Conservation (phyloP, 1,284 basidiomycete genomes). For the Trametes sp. region DNA sequence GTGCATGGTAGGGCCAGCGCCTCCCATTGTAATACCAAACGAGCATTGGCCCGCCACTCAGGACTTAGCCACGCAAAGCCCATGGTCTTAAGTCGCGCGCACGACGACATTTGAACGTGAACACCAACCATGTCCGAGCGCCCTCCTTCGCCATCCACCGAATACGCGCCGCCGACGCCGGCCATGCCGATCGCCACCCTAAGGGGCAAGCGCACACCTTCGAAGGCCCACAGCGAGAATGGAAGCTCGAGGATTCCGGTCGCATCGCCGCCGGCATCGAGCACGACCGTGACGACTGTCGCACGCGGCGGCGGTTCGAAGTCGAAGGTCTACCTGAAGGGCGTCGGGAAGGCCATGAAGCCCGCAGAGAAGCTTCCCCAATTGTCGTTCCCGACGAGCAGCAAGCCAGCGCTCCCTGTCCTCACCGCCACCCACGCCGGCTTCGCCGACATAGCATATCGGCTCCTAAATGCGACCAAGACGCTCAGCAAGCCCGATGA, state of each 20-base stretch:
- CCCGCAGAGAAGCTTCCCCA: slow-evolving; percentile 15
- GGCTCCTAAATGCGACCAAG: slow-evolving; percentile 10
- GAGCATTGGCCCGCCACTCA: slow-evolving; percentile 3
- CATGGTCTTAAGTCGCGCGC: slow-evolving; percentile 9
- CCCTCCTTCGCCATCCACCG: slow-evolving; percentile 7
- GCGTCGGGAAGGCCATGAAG: slow-evolving; percentile 6
- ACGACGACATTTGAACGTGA: slow-evolving; percentile 7
- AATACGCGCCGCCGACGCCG: slow-evolving; percentile 16
- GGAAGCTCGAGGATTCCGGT: slow-evolving; percentile 17
- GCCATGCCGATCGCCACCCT: slow-evolving; percentile 19
- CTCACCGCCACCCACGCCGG: slow-evolving; percentile 22
- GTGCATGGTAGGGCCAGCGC: background rate
- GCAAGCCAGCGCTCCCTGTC: slow-evolving; percentile 24
- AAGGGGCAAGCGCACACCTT: slow-evolving; percentile 18
- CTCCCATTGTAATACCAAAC: background rate
- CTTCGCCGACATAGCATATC: slow-evolving; percentile 16
- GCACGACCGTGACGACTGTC: slow-evolving; percentile 4
- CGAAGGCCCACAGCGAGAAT: slow-evolving; percentile 24
- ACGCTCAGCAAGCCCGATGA: background rate
- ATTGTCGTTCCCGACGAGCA: slow-evolving; percentile 26
- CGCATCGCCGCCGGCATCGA: slow-evolving; percentile 15
- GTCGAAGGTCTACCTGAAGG: slow-evolving; percentile 7
- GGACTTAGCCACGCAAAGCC: slow-evolving; percentile 18
- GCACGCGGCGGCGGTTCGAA: slow-evolving; percentile 9
- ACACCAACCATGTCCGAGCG: slow-evolving; percentile 16